These are phyloP conservation scores for Phytophthora sp. DNA, from an alignment of 352 stramenopile species.

Conservation along the genomic window DNA sequence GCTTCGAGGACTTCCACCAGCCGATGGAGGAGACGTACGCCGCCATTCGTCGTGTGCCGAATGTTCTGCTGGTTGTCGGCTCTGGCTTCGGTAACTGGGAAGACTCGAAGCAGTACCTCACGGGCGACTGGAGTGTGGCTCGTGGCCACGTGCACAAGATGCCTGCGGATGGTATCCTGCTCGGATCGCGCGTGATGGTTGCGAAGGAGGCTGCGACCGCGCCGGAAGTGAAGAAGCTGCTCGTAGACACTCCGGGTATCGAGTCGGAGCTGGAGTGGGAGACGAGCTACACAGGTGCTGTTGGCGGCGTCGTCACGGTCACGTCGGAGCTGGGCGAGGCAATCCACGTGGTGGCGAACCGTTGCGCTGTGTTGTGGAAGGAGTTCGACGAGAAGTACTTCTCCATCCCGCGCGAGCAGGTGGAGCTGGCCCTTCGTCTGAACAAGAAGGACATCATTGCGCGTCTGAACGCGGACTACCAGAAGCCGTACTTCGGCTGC, in stretches of 20 bases:
- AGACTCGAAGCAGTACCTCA: conserved; percentile 80
- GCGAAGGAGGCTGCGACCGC: conserved; percentile 88
- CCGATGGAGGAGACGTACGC: conserved; percentile 78
- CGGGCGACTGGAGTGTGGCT: conserved; percentile 79
- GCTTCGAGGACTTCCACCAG: conserved; percentile 89
- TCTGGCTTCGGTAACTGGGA: conserved; percentile 90
- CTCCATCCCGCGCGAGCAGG: conserved; percentile 69
- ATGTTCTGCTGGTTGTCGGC: conserved; percentile 86
- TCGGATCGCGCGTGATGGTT: conserved; percentile 88
- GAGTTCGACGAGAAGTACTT: conserved; percentile 91
- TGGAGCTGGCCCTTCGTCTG: conserved; percentile 64
- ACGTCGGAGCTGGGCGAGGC: conserved; percentile 86
- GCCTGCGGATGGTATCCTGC: conserved; percentile 81
- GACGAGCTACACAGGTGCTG: conserved; percentile 68
- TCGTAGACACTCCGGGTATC: conserved; percentile 82
- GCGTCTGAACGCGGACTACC: conserved; percentile 85
- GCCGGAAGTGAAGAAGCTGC: conserved; percentile 81
- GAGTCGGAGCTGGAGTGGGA: conserved; percentile 79
- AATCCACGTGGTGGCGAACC: conserved; percentile 88
- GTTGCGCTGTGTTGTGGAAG: conserved; percentile 76
- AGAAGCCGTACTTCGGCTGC: conserved; percentile 90
- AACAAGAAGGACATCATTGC: conserved; percentile 83
- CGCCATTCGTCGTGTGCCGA: conserved; percentile 76
- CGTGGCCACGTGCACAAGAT: conserved; percentile 65
- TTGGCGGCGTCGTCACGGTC: conserved; percentile 83